These are phyloP conservation scores for Aphanomyces invadans DNA, from an alignment of 352 stramenopile species.

Conservation along the genomic window DNA sequence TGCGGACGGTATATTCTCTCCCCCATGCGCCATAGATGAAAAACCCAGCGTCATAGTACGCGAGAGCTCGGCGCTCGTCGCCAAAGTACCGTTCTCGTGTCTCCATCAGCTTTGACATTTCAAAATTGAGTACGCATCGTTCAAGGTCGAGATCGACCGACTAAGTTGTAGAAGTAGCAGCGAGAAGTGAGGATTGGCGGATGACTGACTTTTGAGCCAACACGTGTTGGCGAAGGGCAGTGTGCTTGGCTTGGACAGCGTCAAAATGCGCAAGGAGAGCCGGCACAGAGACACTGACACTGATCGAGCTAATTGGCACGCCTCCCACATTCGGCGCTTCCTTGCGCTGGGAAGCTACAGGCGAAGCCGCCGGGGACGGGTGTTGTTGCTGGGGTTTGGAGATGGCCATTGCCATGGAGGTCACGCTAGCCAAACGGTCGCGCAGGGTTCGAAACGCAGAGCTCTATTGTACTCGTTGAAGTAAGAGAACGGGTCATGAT, in stretches of 20 bases:
- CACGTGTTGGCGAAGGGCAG: constrained; percentile 21
- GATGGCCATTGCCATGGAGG: constrained; percentile 81
- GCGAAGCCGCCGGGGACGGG: not conserved
- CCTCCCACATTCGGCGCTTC: no score
- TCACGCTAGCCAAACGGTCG: constrained; percentile 76
- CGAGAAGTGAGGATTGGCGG: not conserved
- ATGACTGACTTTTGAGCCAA: constrained; percentile 21
- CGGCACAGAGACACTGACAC: constrained; percentile 37
- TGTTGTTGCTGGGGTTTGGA: constrained; percentile 57
- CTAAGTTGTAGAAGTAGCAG: not conserved
- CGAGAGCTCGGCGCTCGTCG: constrained; percentile 22
- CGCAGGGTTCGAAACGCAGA: constrained; percentile 75
- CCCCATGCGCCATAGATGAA: constrained; percentile 3
- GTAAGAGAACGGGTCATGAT: no score
- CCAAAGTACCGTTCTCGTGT: constrained; percentile 24
- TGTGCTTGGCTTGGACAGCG: constrained; percentile 61
- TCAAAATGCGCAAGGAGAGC: constrained; percentile 68
- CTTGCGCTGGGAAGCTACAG: no score
- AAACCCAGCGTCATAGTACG: constrained; percentile 25
- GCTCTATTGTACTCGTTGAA: constrained; percentile 34
- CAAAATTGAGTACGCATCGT: no score
- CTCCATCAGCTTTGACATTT: constrained; percentile 25
- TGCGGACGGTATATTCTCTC: constrained; percentile 18
- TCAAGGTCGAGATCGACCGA: no score
- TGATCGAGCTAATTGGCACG: not conserved